A percentile compares a stretch with the other conserved stretches of the same genome.
These are phyloP conservation scores for Colletotrichum orchidophilum DNA, from an alignment of 2,329 filamentous ascomycete genomes.

Conservation along the genomic window DNA sequence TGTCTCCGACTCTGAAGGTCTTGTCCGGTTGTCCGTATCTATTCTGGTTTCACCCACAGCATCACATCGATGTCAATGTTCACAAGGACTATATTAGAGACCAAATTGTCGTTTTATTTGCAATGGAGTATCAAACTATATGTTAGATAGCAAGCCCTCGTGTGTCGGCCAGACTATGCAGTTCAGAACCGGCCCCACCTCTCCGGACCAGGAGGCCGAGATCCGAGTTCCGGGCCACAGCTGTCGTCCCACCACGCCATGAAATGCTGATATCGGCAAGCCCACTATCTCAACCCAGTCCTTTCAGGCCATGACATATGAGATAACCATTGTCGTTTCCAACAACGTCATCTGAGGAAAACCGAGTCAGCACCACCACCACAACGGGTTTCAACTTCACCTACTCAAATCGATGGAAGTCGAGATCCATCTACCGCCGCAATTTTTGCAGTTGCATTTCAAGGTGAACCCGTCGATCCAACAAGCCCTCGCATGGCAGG, in stretches of 20 bases:
- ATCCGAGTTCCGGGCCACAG: too few relatives aligned
- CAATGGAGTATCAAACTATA: too few relatives aligned
- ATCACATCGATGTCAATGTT: too few relatives aligned
- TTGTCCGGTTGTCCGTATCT: too few relatives aligned
- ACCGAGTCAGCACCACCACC: background rate
- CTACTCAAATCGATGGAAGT: background rate
- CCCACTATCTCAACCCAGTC: background rate
- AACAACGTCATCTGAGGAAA: background rate
- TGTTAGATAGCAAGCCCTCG: too few relatives aligned
- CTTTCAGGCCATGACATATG: background rate
- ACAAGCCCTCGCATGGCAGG: background rate
- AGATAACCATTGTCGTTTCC: background rate
- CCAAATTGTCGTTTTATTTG: too few relatives aligned
- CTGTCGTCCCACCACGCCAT: background rate
- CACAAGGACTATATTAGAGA: too few relatives aligned
- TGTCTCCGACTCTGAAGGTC: too few relatives aligned
- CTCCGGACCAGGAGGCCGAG: too few relatives aligned
- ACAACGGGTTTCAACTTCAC: background rate
- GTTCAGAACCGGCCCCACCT: too few relatives aligned
- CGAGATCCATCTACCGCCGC: background rate
- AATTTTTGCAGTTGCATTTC: background rate
- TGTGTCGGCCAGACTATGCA: too few relatives aligned
- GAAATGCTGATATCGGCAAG: background rate
- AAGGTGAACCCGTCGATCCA: background rate
- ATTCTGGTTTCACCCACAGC: too few relatives aligned